phyloP scores from a whole-genome alignment of 139 green algal genomes.

The Chlamydomonas sp. region DNA sequence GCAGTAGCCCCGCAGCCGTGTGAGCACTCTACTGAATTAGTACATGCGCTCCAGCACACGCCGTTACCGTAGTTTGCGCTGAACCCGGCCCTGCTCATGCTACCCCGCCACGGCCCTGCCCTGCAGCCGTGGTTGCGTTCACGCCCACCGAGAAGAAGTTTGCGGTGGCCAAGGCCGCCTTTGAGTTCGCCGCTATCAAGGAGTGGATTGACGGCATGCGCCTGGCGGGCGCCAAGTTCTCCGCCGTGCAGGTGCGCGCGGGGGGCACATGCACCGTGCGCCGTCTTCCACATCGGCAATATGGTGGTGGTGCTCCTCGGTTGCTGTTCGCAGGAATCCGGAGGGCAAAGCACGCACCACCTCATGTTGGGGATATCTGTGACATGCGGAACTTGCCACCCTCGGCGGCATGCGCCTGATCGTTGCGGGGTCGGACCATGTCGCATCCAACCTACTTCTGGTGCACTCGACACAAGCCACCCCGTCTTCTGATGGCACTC shows the following conservation, averaged over 20 bases:
- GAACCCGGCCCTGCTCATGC: background rate
- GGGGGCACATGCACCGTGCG: no score
- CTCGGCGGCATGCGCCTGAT: background rate
- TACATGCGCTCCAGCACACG: no score
- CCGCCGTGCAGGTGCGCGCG: slow-evolving; percentile 7
- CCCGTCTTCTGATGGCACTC: no score
- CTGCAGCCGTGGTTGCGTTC: slow-evolving; percentile 79
- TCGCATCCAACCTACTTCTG: background rate
- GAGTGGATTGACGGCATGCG: slow-evolving; percentile 67
- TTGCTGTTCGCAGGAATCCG: background rate
- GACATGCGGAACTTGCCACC: no score
- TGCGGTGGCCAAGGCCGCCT: slow-evolving; percentile 38
- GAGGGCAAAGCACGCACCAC: background rate
- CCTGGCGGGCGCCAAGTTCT: slow-evolving; percentile 13
- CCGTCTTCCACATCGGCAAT: background rate
- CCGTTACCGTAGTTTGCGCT: no score
- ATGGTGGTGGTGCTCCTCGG: background rate
- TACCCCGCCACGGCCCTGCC: background rate
- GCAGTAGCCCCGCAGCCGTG: no score
- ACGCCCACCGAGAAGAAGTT: slow-evolving; percentile 70
- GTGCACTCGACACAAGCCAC: no score
- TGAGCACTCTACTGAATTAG: no score
- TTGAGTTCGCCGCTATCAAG: slow-evolving; percentile 52
- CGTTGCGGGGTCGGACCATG: background rate
- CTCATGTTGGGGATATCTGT: no score